Evolutionary conservation across 805 yeast genomes (phyloP).

Genomic region (Sugiyamaella chiloensis): DNA sequence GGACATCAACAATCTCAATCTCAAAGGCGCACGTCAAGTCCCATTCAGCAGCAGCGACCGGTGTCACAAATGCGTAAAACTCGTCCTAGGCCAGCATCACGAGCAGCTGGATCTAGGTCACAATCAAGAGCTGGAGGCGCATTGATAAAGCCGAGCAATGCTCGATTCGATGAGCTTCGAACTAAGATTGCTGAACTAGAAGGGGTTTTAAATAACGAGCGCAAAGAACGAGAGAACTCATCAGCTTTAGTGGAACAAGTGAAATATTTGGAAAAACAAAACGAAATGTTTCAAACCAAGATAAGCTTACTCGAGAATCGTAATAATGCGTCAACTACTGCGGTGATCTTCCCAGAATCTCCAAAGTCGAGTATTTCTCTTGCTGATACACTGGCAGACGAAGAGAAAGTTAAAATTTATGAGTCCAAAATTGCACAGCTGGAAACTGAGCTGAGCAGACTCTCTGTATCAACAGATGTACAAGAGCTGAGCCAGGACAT

Average conservation of each 20-base stretch:
- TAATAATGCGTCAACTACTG: not conserved
- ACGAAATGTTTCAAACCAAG: not conserved
- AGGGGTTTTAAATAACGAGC: conserved; percentile 26
- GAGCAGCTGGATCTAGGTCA: conserved; percentile 16
- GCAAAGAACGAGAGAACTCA: conserved; percentile 23
- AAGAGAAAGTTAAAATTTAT: conserved; percentile 11
- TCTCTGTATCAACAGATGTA: conserved; percentile 4
- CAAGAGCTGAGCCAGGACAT: conserved; percentile 7
- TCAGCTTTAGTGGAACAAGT: conserved; percentile 23
- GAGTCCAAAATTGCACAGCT: conserved; percentile 18
- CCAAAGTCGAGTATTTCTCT: conserved; percentile 9
- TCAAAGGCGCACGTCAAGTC: not conserved
- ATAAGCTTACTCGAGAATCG: not conserved
- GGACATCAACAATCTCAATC: not conserved
- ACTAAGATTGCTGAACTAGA: conserved; percentile 29
- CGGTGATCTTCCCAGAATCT: conserved; percentile 1
- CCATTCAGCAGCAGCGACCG: conserved; percentile 16
- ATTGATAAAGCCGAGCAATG: not conserved
- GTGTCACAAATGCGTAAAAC: conserved; percentile 13
- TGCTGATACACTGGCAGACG: conserved; percentile 15
- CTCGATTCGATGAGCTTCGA: conserved; percentile 28
- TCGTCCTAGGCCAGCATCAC: conserved; percentile 21
- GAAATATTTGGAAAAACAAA: conserved; percentile 12
- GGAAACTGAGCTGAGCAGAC: conserved; percentile 11
- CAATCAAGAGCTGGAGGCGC: conserved; percentile 6